Base-by-base conservation (phyloP, 2,329 filamentous ascomycete species). In the Amauroascus verrucosus region DNA sequence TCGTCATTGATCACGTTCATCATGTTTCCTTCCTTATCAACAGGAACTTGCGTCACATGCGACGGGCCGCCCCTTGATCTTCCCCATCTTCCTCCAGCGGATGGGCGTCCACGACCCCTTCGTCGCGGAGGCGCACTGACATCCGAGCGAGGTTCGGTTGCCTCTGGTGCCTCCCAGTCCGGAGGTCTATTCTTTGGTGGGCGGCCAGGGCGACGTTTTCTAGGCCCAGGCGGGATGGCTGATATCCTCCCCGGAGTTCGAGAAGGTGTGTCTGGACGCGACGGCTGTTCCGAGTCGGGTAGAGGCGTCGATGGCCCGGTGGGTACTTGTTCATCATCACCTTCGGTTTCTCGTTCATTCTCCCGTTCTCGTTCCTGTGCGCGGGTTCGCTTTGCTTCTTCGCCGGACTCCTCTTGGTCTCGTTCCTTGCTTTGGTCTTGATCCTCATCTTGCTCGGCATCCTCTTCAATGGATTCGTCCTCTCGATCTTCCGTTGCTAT, bases 1-100 rank as follows among this genome's bases (percentile, higher is more conserved):
- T 98, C 93, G 63, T 98, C 93, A 64, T 95, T 80, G 56, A 88
- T 78, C 54, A 98, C 91, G 64, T 93, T 86, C 72, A 91, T 84
- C 70, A 88, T 83, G 55, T 89, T 95, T 49, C 93, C 93, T 63
- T 96, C 89, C 64, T 94, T 94, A 70, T 97, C 93, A 56, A 95
- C 85, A 4, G 88, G 83, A 57, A 95, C 86, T 64, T 89, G 82
- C 1, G 84, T 88, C 47, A 87, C 83, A 63, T 90, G 87, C 37
- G 84, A 83, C 13, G 83, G 81, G 3, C 83, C 80, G 37, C 83
- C 84, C 54, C 85, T 83, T 73, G 84, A 61, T 72, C 87, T 69
- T 74, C 87, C 81, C 82, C 89, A 88, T 56, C 87, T 72, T 18
- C 81, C 82, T 50, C 77, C 79, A 56, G 75, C 69, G 48, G 72